phyloP scores from a whole-genome alignment of 2,329 filamentous ascomycete genomes.

The Beauveria sp. region DNA sequence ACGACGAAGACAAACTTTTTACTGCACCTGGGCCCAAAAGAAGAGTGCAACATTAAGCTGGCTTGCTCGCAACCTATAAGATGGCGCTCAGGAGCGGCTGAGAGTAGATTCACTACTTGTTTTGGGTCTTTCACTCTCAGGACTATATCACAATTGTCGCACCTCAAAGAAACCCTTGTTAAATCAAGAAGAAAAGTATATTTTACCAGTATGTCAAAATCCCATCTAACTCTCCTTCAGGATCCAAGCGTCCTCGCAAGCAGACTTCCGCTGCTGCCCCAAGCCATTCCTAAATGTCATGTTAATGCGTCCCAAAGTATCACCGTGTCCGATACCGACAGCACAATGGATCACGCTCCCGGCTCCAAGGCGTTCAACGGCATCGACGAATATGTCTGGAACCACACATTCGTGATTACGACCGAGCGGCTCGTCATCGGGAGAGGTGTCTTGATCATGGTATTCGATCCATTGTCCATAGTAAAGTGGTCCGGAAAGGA shows the following conservation, averaged over 20 bases:
- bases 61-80: background rate
- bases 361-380: background rate
- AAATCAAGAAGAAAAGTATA: too few species aligned
- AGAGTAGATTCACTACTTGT: background rate
- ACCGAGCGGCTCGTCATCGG: background rate
- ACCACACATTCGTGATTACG: conserved; percentile 2
- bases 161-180: background rate
- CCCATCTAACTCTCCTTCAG: background rate
- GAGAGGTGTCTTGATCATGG: conserved; percentile 4
- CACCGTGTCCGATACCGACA: background rate
- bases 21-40: background rate
- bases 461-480: background rate
- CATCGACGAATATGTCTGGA: conserved; percentile 4
- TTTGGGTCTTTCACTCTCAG: background rate
- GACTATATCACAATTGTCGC: background rate
- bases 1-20: background rate
- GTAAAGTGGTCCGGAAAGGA: background rate
- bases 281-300: background rate
- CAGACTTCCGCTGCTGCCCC: background rate
- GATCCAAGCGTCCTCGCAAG: background rate
- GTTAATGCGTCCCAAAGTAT: background rate
- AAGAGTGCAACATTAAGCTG: background rate
- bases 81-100: background rate
- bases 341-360: background rate
- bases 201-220: background rate